Conservation (phyloP, 768 basidiomycete genomes). For the Lactarius quietus region DNA sequence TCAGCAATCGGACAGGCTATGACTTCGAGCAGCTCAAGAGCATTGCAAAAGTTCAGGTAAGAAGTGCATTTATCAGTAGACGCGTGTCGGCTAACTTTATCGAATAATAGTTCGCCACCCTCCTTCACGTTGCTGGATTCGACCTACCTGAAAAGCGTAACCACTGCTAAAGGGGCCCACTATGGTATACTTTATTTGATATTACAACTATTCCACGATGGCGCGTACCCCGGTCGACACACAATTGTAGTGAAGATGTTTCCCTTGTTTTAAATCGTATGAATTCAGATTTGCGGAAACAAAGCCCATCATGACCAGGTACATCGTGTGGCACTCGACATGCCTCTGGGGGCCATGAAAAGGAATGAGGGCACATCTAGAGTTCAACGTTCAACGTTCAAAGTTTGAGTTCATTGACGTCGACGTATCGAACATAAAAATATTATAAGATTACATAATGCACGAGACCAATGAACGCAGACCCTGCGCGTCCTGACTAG, state of each 20-base stretch:
- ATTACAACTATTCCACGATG: not conserved
- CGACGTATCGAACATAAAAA: too few relatives aligned
- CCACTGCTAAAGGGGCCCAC: not conserved
- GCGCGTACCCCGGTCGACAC: not conserved
- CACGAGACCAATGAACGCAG: not conserved
- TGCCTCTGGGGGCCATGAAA: not conserved
- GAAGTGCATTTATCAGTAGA: constrained; percentile 19
- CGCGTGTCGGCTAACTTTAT: not conserved
- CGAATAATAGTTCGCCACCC: constrained; percentile 32
- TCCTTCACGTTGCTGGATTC: constrained; percentile 39
- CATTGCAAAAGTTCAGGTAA: constrained; percentile 85
- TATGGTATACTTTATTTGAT: not conserved
- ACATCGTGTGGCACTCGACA: not conserved
- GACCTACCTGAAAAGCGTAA: constrained; percentile 19
- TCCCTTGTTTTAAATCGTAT: not conserved
- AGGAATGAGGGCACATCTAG: not conserved
- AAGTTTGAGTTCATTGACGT: too few relatives aligned
- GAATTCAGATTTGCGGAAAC: not conserved
- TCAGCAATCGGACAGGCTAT: constrained; percentile 75
- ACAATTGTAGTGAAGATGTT: not conserved
- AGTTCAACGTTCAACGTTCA: too few relatives aligned
- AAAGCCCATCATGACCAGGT: not conserved
- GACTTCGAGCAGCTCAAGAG: constrained; percentile 78
- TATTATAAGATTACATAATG: not conserved
- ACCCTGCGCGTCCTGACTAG: not conserved